Conservation (phyloP, 306 rosid species). For the Spatholobus suberectus region DNA sequence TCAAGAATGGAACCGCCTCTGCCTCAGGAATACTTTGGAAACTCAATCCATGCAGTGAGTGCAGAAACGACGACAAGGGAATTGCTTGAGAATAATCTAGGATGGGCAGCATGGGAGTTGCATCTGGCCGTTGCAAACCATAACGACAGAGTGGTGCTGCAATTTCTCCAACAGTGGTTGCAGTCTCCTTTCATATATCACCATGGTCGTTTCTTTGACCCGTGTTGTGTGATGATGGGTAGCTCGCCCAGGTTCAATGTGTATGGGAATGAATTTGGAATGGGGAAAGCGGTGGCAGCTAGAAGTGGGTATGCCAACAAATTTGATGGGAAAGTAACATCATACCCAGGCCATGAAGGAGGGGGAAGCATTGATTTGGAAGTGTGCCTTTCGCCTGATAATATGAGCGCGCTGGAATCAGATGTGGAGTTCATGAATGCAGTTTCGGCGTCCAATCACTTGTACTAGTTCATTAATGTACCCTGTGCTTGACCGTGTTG, state of each 20-base stretch:
- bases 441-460: conserved; percentile 18
- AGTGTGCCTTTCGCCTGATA: conserved; percentile 42
- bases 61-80: background rate
- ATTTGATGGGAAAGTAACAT: conserved; percentile 48
- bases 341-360: conserved; percentile 52
- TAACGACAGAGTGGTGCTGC: conserved; percentile 7
- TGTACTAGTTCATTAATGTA: background rate
- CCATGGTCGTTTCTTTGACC: conserved; percentile 9
- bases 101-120: conserved; percentile 62
- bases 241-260: conserved; percentile 60
- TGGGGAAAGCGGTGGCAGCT: conserved; percentile 65
- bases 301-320: conserved; percentile 61
- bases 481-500: too few species aligned
- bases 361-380: conserved; percentile 69
- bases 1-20: conserved; percentile 55
- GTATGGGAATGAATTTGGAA: conserved; percentile 67
- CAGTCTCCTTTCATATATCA: conserved; percentile 27
- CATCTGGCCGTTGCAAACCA: conserved; percentile 50
- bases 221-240: conserved; percentile 45
- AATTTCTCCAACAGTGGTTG: conserved; percentile 32
- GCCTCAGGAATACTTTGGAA: conserved; percentile 38
- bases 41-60: background rate
- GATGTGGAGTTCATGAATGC: conserved; percentile 55
- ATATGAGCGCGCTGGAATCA: conserved; percentile 55
- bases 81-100: background rate